Percentiles rank a stretch among this genome's conserved stretches.
phyloP scores from a whole-genome alignment of 306 rosid genomes.

The Quercus bicolor region DNA sequence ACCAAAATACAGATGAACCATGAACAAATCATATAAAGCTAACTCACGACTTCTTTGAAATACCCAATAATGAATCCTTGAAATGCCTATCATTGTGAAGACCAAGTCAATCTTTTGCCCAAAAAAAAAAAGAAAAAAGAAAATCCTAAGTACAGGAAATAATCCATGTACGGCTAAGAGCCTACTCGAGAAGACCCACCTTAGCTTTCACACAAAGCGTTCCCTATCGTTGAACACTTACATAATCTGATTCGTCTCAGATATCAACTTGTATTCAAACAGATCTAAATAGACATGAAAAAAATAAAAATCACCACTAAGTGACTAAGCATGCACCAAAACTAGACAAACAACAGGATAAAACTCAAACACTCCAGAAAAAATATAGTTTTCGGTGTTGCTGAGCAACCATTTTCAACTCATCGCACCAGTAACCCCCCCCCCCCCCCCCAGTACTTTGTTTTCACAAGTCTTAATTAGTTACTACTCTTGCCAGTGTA shows the following conservation, averaged over 20 bases:
- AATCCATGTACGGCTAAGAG: not conserved
- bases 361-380: not conserved
- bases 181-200: not conserved
- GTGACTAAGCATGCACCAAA: not conserved
- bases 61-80: not conserved
- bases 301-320: not conserved
- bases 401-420: not conserved
- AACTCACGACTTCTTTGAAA: not conserved
- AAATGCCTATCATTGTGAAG: not conserved
- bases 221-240: not conserved
- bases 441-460: not conserved
- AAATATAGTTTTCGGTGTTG: not conserved
- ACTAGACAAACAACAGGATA: too few species aligned
- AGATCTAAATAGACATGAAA: not conserved
- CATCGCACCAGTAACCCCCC: not conserved
- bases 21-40: not conserved
- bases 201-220: not conserved
- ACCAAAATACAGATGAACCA: not conserved
- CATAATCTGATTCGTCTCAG: not conserved
- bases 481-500: constrained; percentile 5
- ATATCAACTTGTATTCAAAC: not conserved
- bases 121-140: not conserved
- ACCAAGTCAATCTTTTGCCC: not conserved
- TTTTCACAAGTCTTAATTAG: not conserved
- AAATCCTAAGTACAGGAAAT: not conserved